Conservation (phyloP, 371 early-diverging fungal species). For the Phascolomyces articulosus region DNA sequence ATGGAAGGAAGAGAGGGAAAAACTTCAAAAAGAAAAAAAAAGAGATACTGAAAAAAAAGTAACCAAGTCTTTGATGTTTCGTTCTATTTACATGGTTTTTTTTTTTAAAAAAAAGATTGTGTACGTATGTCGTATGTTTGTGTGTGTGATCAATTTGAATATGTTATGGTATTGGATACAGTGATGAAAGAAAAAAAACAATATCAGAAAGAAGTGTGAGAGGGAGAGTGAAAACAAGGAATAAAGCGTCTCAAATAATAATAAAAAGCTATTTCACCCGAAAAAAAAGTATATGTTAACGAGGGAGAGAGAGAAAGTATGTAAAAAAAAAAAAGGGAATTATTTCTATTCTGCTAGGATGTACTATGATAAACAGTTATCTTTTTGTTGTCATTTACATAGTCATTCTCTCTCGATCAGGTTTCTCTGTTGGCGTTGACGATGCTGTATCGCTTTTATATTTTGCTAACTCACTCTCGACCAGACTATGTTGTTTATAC, state of each 20-base stretch:
- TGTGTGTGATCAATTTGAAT: background rate
- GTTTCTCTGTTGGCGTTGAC: conserved; percentile 1
- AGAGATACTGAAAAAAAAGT: no score
- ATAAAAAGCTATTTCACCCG: background rate
- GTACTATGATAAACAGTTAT: no score
- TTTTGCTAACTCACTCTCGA: conserved; percentile 11
- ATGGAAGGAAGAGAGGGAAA: no score
- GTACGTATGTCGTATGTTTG: background rate
- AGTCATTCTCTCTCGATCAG: conserved; percentile 8
- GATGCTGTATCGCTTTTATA: background rate
- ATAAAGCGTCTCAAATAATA: no score
- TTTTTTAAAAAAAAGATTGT: background rate
- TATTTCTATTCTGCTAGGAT: no score
- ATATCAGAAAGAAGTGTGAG: background rate
- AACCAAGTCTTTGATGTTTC: no score
- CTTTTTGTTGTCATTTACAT: conserved; percentile 6
- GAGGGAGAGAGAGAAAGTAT: background rate
- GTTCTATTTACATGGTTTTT: no score
- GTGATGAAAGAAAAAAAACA: background rate
- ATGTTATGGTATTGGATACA: background rate
- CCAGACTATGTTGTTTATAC: conserved; percentile 7
- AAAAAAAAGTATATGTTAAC: background rate
- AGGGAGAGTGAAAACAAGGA: no score
- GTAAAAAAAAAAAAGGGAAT: no score
- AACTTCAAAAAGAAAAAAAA: no score